Evolutionary conservation across 352 stramenopile species (phyloP), one percentile per base, ranked within the genome.

Genomic region (Phytophthora sp.): DNA sequence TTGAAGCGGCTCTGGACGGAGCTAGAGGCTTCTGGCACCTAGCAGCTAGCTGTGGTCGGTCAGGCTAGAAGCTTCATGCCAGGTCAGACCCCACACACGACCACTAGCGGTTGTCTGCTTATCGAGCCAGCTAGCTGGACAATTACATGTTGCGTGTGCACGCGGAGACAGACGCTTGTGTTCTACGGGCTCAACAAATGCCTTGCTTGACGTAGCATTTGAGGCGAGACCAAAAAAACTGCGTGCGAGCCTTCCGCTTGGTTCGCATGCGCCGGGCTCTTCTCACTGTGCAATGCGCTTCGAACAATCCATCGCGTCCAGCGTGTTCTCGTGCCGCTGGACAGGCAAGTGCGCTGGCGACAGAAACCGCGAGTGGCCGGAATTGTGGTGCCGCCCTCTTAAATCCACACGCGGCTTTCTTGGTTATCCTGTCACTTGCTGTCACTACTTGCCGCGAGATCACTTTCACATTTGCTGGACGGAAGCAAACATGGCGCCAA

Each of bases 341-440:
- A 70, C 24, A 70, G 62, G 54, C 61, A 65, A 65, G 35, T 52
- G 53, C 21, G 17, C 62, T 70, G 48, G 44, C 55, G 55, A 66
- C 62, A 57, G 62, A 71, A 71, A 71, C 55, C 31, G 20, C 54
- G n/a, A 62, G 35, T 53, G 55, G 27, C 39, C 56, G 10, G 56
- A 41, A 12, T 38, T 65, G 55, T 57, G 30, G 35, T 38, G 55
- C 44, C 13, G 39, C 9, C 30, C 18, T 28, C 5, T 54, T 66
- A 44, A 71, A 55, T 38, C 39, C 61, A 55, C 38, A 34, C 32
- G 26, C 28, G 45, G 26, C 45, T 66, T 54, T 70, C 42, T 53
- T 57, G 30, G 39, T 20, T 42, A 38, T 41, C n/a, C 10, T 53
- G 44, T 39, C 44, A 52, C 28, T 17, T 28, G 10, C 23, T 51